Evolutionary conservation across 2,329 filamentous ascomycete species (phyloP).

Genomic region (Beauveria varroae): DNA sequence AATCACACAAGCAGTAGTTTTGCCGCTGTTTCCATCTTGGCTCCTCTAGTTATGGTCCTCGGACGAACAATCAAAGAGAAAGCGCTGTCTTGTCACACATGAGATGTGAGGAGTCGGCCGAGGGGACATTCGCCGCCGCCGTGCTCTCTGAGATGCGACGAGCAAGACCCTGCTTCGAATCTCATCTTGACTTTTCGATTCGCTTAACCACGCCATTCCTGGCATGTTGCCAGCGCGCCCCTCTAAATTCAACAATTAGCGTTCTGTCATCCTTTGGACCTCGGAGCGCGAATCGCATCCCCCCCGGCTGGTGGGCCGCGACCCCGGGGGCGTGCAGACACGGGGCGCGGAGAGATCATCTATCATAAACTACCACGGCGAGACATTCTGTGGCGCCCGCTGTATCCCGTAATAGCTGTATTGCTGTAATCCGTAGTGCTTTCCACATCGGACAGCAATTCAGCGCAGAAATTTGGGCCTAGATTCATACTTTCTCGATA

Average conservation of each 20-base stretch:
- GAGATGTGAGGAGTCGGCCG: conserved; percentile 1
- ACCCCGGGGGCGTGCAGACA: not conserved
- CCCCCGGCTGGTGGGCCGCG: not conserved
- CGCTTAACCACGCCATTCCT: not conserved
- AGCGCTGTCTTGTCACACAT: not conserved
- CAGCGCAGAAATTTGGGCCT: not conserved
- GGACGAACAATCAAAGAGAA: not conserved
- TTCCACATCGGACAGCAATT: not conserved
- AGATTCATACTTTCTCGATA: too few species aligned
- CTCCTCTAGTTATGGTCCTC: not conserved
- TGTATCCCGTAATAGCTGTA: not conserved
- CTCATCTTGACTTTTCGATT: not conserved
- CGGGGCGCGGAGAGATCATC: conserved; percentile 18
- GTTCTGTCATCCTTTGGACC: not conserved
- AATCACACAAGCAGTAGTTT: not conserved
- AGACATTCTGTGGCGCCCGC: not conserved
- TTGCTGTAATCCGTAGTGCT: not conserved
- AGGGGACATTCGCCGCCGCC: not conserved
- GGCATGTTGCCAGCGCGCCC: not conserved
- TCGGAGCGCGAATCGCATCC: not conserved
- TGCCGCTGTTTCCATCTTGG: not conserved
- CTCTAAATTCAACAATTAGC: not conserved
- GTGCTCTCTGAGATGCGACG: not conserved
- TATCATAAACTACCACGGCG: conserved; percentile 23
- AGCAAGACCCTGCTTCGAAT: not conserved